Evolutionary conservation across 176 grass and related monocot species (phyloP).

Genomic region (Cenchrus americanus): DNA sequence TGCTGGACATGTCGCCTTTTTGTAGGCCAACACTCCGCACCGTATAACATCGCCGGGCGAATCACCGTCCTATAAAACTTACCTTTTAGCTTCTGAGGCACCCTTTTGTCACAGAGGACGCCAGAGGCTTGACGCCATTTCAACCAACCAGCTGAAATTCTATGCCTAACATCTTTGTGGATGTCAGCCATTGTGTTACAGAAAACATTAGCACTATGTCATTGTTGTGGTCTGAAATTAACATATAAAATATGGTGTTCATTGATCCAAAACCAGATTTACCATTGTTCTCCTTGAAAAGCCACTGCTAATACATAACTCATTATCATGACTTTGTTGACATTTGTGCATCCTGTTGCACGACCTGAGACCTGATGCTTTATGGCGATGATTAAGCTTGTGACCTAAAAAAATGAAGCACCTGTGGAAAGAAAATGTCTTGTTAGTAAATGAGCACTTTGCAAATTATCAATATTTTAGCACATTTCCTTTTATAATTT

Average conservation of each 20-base stretch:
- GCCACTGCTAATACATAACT: neutral
- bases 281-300: neutral
- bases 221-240: neutral
- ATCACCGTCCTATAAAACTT: too few relatives aligned
- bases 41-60: too few relatives aligned
- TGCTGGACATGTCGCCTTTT: too few relatives aligned
- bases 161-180: too few relatives aligned
- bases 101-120: too few relatives aligned
- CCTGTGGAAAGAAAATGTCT: neutral
- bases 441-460: neutral
- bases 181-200: neutral
- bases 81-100: too few relatives aligned
- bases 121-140: too few relatives aligned
- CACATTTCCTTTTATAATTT: neutral
- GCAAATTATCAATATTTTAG: neutral
- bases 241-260: slow-evolving; percentile 12
- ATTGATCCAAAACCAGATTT: neutral
- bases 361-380: neutral
- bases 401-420: neutral
- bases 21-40: too few relatives aligned
- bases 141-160: too few relatives aligned
- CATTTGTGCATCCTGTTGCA: neutral
- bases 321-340: slow-evolving; percentile 4
- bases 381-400: neutral
- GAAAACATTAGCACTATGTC: neutral